These are phyloP conservation scores for Coniosporium apollinis DNA, from an alignment of 495 filamentous ascomycete species.

Conservation along the genomic window DNA sequence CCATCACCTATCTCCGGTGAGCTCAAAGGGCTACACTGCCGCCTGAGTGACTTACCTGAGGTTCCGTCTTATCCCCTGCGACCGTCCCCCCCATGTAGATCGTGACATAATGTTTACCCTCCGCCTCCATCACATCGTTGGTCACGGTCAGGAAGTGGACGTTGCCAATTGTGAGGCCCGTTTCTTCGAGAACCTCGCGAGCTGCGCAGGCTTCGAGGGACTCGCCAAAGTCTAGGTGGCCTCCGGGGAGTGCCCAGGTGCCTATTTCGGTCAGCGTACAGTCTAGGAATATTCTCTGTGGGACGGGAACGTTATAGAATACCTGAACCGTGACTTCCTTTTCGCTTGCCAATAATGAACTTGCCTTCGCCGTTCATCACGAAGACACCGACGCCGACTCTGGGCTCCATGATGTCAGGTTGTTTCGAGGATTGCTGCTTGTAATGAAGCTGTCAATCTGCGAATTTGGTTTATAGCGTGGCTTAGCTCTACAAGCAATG, in stretches of 20 bases:
- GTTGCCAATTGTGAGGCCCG: constrained; percentile 35
- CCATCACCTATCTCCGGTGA: constrained; percentile 20
- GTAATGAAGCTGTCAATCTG: no score
- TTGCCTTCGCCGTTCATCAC: constrained; percentile 11
- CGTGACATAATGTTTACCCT: constrained; percentile 48
- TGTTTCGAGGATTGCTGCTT: no score
- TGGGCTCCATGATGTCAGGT: neutral
- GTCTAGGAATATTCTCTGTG: neutral
- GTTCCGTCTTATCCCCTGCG: constrained; percentile 26
- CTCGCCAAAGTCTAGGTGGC: constrained; percentile 52
- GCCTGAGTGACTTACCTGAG: constrained; percentile 28
- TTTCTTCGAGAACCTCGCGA: constrained; percentile 53
- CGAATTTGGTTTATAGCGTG: no score
- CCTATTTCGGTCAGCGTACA: constrained; percentile 19
- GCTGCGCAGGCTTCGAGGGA: constrained; percentile 37
- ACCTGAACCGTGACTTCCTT: constrained; percentile 20
- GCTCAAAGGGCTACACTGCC: neutral
- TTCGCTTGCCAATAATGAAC: constrained; percentile 16
- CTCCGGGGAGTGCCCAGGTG: constrained; percentile 47
- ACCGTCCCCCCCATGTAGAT: constrained; percentile 36
- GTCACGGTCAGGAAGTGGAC: constrained; percentile 36
- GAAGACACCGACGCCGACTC: constrained; percentile 20
- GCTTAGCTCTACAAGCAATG: no score
- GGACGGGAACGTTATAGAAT: no score
- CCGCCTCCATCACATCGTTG: constrained; percentile 38